Evolutionary conservation across 176 grass and related monocot species (phyloP).

Genomic region (Paspalum vaginatum): DNA sequence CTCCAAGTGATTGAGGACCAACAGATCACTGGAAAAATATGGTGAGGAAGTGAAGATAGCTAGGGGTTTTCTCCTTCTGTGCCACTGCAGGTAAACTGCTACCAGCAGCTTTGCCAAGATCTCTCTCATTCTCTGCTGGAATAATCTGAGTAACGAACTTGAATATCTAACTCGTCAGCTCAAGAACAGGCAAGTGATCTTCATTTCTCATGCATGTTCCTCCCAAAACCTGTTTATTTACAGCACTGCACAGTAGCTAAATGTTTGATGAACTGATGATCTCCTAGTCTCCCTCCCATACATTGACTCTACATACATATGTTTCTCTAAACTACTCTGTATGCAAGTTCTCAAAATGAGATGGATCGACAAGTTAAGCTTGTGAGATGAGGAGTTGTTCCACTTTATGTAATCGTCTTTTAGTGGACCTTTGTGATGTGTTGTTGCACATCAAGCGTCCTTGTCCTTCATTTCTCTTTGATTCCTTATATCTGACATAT

Average conservation of each 20-base stretch:
- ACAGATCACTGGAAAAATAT: not conserved
- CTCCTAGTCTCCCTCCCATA: too few species aligned
- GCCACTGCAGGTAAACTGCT: not conserved
- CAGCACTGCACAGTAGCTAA: not conserved
- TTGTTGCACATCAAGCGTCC: not conserved
- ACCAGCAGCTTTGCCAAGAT: not conserved
- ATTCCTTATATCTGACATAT: not conserved
- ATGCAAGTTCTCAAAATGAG: too few species aligned
- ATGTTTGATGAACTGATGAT: too few species aligned
- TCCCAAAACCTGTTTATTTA: not conserved
- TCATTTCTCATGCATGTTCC: not conserved
- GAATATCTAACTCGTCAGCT: not conserved
- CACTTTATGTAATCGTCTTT: too few species aligned
- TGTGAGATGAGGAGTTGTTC: too few species aligned
- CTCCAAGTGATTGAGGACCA: not conserved
- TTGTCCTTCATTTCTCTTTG: not conserved
- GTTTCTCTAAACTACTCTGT: too few species aligned
- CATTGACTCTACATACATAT: too few species aligned
- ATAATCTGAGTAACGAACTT: not conserved
- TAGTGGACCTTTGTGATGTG: not conserved
- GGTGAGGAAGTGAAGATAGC: not conserved
- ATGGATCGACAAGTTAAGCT: too few species aligned
- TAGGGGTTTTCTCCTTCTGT: slow-evolving; percentile 1
- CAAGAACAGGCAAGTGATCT: not conserved
- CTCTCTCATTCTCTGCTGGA: not conserved